Evolutionary conservation across 345 rosid genomes (phyloP), one percentile per base, ranked within the genome.

Genomic region (Firmiana major): DNA sequence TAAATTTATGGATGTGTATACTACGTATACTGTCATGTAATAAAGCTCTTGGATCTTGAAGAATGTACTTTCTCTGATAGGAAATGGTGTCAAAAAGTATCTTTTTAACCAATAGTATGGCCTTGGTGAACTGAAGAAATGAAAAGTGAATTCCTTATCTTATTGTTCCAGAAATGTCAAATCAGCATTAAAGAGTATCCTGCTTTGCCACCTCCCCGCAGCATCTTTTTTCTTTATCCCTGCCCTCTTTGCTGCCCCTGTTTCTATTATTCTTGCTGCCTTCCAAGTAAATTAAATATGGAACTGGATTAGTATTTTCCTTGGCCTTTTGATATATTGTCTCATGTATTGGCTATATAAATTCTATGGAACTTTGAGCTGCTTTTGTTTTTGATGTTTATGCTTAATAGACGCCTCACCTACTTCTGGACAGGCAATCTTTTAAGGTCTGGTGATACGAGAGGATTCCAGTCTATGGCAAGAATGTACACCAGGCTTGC

Each of bases 401-500:
- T 40, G 48, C 28, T 53, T 78, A 28, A 62, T 9, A 40, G 7
- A 31, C 24, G 49, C 48, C 42, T 7, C 38, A 65, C 10, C 22
- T 42, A 7, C 57, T 69, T 78, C 63, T 53, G 48, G 59, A 53
- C 86, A 94, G 99, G 98, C 42, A 96, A 96, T 79, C 98, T 96
- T 58, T 87, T 96, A 36, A 90, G 98, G 5, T 90, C 98, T 6
- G 99, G 98, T 1, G 99, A 97, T 67, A 80, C 84, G 42, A 89
- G 99, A 84, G 99, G 99, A 51, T 94, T 85, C 82, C 95, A 91
- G 75, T 97, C 99, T 49, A 92, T 96, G 99, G 99, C 98, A 46
- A 90, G 90, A 73, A 93, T 96, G 99, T 96, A 93, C 74, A 92
- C 93, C 4, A 89, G 92, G 74, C 92, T 92, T 13, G 97, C 98